Base-by-base conservation (phyloP, 2,329 filamentous ascomycete genomes). In the Sporothrix globosa region DNA sequence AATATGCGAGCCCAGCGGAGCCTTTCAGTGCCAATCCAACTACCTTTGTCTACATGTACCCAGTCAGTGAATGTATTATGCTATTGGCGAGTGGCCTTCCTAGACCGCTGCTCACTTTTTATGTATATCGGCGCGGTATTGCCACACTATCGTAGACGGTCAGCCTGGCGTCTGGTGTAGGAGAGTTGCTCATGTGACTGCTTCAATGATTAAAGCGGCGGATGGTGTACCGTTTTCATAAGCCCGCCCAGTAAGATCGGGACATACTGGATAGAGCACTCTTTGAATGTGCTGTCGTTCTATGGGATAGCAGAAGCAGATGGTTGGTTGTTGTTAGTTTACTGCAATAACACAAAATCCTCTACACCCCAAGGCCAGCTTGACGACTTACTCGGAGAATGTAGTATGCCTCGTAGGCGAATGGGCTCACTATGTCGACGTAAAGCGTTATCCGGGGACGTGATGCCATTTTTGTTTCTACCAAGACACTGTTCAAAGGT, bases 371-470 rank as follows among this genome's bases (percentile, higher is more conserved):
- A 7, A 34, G 34, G 34, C 34, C 34, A 34, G 44, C 14, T 48
- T 17, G 44, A 48, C 17, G 44, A 77, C 80, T 56, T 72, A 82
- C 81, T n/a, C 77, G 74, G 3, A 82, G 70, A 14, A 82, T 74
- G 68, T 82, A 73, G 70, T 79, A 81, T 3, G 79, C 80, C 69
- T 78, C 74, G 69, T 82, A 82, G 2, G 77, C 78, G 72, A 82
- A 82, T 1, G 80, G 81, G 69, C 80, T 81, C 69, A 82, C 79
- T 50, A 77, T 76, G 74, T 82, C 81, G 10, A 82, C 74, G 70
- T 79, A 82, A 50, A 81, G 76, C 3, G 77, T 81, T 66, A 82
- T 80, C 71, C 77, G 78, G 24, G 76, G 73, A 11, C 68, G 70
- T 10, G 13, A 6, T 13, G 56, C 9, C 56, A 60, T 41, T 58